Conservation (phyloP, 2,329 filamentous ascomycete species). For the Arthrinium phaeospermum region DNA sequence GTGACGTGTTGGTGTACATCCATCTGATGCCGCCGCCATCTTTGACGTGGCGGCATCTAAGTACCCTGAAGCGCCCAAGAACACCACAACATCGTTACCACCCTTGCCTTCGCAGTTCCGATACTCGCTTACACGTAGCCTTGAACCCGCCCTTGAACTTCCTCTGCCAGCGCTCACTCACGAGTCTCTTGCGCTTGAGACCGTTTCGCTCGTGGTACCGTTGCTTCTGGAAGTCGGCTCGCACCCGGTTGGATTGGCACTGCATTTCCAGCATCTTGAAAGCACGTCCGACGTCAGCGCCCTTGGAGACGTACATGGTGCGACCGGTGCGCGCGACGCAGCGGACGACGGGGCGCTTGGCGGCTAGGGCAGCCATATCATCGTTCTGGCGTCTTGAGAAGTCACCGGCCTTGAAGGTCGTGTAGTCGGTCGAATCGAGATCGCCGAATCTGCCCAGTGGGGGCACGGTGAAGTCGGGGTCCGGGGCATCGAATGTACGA, state of each 20-base stretch:
- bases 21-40: background rate
- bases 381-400: slow-evolving; percentile 29
- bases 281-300: slow-evolving; percentile 51
- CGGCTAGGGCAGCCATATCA: slow-evolving; percentile 23
- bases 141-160: slow-evolving; percentile 74
- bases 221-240: slow-evolving; percentile 61
- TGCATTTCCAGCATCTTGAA: slow-evolving; percentile 49
- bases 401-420: slow-evolving; percentile 19
- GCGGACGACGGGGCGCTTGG: slow-evolving; percentile 39
- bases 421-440: slow-evolving; percentile 19
- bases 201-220: slow-evolving; percentile 77
- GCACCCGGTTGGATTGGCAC: slow-evolving; percentile 61
- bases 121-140: slow-evolving; percentile 66
- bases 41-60: background rate
- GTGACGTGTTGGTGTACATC: background rate
- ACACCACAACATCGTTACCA: slow-evolving; percentile 60
- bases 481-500: slow-evolving; percentile 16
- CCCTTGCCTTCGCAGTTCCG: slow-evolving; percentile 75
- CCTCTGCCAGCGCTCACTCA: slow-evolving; percentile 70
- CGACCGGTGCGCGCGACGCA: slow-evolving; percentile 51
- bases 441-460: background rate
- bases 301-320: slow-evolving; percentile 47
- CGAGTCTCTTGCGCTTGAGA: slow-evolving; percentile 77
- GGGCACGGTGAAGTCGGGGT: background rate
- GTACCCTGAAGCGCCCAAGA: background rate